These are phyloP conservation scores for Fraxinus americana DNA, from an alignment of 257 asterid species.

Conservation along the genomic window DNA sequence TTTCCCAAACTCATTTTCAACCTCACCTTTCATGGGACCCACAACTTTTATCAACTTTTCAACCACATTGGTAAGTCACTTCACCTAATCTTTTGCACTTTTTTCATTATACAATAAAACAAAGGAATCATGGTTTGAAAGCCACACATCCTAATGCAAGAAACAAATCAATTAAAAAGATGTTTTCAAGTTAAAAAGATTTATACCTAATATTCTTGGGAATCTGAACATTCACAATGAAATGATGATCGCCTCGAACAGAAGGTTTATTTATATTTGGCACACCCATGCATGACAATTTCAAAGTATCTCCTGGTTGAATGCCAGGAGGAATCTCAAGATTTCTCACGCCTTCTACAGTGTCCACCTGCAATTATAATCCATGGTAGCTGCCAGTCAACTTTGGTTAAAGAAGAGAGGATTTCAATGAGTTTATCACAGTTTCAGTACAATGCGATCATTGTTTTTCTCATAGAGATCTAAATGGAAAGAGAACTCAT, in stretches of 20 bases:
- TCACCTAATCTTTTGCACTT: constrained; percentile 10
- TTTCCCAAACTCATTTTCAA: no score
- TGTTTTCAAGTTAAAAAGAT: constrained; percentile 9
- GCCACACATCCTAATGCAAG: constrained; percentile 13
- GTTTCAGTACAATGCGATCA: constrained; percentile 17
- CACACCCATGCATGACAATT: constrained; percentile 77
- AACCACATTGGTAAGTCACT: neutral
- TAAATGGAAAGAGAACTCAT: constrained; percentile 13
- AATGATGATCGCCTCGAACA: constrained; percentile 83
- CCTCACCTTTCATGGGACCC: no score
- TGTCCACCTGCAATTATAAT: constrained; percentile 63
- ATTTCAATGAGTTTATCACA: neutral
- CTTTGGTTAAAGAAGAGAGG: constrained; percentile 11
- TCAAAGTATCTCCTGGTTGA: constrained; percentile 82
- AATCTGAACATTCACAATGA: constrained; percentile 74
- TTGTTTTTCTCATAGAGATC: constrained; percentile 4
- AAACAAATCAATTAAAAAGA: neutral
- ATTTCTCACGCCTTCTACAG: constrained; percentile 83
- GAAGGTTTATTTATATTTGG: constrained; percentile 79
- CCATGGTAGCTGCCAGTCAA: constrained; percentile 21
- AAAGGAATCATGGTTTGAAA: neutral
- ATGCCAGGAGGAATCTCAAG: constrained; percentile 85
- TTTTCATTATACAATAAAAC: neutral
- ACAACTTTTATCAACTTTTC: no score
- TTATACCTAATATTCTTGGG: constrained; percentile 78